phyloP scores from a whole-genome alignment of 1,139 yeast genomes.

The Suhomyces atakaporum region DNA sequence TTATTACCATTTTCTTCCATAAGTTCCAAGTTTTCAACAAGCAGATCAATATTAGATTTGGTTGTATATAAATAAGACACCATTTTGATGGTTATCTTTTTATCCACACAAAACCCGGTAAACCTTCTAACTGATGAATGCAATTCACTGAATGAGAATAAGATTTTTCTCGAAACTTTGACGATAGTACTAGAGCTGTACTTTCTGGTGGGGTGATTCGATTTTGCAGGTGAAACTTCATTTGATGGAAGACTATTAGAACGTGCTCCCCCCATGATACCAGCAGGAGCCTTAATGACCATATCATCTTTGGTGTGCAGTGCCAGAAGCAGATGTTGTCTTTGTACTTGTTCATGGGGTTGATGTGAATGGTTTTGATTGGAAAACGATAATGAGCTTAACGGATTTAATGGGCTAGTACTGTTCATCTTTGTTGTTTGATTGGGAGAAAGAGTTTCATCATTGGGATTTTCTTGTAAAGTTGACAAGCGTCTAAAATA shows the following conservation, averaged over 20 bases:
- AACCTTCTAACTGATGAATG: constrained; percentile 69
- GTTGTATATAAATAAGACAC: constrained; percentile 57
- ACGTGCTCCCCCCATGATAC: constrained; percentile 4
- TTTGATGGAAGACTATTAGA: constrained; percentile 11
- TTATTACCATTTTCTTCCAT: constrained; percentile 47
- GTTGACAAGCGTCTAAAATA: constrained; percentile 73
- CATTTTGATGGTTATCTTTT: constrained; percentile 59
- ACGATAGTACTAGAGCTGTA: constrained; percentile 35
- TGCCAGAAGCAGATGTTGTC: constrained; percentile 12
- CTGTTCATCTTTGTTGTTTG: background rate
- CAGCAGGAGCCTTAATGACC: constrained; percentile 5
- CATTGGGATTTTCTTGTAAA: constrained; percentile 57
- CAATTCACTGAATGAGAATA: constrained; percentile 66
- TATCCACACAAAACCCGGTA: constrained; percentile 67
- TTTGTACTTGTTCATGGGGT: constrained; percentile 4
- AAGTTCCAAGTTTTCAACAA: constrained; percentile 61
- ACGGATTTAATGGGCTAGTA: constrained; percentile 3
- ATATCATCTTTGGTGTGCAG: constrained; percentile 10
- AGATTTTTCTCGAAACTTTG: constrained; percentile 55
- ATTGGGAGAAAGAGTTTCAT: constrained; percentile 22
- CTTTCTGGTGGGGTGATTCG: constrained; percentile 13
- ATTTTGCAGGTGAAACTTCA: constrained; percentile 18
- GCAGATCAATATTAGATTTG: constrained; percentile 57
- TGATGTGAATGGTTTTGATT: constrained; percentile 3
- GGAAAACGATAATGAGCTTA: no score